phyloP scores from a whole-genome alignment of 768 basidiomycete species.

The Tylopilus sp. region DNA sequence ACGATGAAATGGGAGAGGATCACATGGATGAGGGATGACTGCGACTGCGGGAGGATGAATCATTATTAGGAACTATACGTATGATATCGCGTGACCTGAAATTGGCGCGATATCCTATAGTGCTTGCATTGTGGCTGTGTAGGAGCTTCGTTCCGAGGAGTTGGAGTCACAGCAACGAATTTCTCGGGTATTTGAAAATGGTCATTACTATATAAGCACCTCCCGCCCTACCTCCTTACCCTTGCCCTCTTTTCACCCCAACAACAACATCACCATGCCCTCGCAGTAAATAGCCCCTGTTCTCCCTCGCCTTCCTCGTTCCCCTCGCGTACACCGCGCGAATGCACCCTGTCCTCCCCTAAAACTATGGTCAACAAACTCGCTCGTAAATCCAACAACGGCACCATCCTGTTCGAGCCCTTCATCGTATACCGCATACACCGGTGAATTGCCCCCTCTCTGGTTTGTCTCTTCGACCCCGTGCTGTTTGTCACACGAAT shows the following conservation, averaged over 20 bases:
- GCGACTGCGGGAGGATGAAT: background rate
- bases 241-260: conserved; percentile 21
- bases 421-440: conserved; percentile 88
- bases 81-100: conserved; percentile 23
- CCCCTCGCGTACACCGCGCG: conserved; percentile 24
- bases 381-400: conserved; percentile 77
- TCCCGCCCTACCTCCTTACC: conserved; percentile 19
- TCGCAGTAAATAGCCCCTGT: conserved; percentile 23
- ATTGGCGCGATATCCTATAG: conserved; percentile 15
- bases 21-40: conserved; percentile 73
- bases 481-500: background rate
- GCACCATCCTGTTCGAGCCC: conserved; percentile 83
- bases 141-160: conserved; percentile 31
- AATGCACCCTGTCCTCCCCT: conserved; percentile 28
- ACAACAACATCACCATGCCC: conserved; percentile 36
- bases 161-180: conserved; percentile 27
- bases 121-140: conserved; percentile 26
- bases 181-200: conserved; percentile 22
- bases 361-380: conserved; percentile 83
- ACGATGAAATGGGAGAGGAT: conserved; percentile 54
- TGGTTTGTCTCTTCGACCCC: conserved; percentile 16
- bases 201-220: conserved; percentile 45
- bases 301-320: conserved; percentile 8
- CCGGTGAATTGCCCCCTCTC: conserved; percentile 35
- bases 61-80: background rate